Conservation (phyloP, 1,139 yeast species). For the Candida tetrigidarum region DNA sequence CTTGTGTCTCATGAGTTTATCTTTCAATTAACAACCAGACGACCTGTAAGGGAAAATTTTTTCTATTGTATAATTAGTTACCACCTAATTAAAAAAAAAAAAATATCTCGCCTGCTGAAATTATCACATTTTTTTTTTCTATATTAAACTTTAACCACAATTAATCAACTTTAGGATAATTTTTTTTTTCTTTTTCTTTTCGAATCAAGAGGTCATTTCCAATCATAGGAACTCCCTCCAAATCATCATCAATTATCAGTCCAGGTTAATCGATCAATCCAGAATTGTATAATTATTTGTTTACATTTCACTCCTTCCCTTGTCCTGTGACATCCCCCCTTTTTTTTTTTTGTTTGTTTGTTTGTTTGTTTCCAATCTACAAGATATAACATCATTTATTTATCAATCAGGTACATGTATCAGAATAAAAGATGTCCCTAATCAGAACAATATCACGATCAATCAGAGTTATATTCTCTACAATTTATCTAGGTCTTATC, state of each 20-base stretch:
- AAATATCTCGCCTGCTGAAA: too few species aligned
- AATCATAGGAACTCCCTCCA: neutral
- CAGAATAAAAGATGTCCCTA: constrained; percentile 8
- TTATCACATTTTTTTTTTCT: neutral
- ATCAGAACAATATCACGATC: constrained; percentile 19
- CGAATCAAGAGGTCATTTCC: neutral
- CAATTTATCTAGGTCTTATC: constrained; percentile 66
- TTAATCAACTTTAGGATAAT: neutral
- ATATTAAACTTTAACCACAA: neutral
- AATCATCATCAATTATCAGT: neutral
- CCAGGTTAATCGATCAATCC: neutral
- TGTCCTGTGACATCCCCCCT: neutral
- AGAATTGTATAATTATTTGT: neutral
- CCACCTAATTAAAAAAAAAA: too few species aligned
- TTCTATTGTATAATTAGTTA: neutral
- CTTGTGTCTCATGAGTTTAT: too few species aligned
- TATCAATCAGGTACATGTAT: neutral
- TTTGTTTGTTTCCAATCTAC: neutral
- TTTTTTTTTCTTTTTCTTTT: neutral
- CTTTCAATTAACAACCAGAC: neutral
- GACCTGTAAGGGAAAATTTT: neutral
- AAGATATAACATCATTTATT: too few species aligned
- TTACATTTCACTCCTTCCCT: neutral
- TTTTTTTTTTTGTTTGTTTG: neutral
- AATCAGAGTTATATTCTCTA: constrained; percentile 47